Evolutionary conservation across 73 alveolate genomes (phyloP), one percentile per base, ranked within the genome.

Genomic region (Paramecium tetraurelia): DNA sequence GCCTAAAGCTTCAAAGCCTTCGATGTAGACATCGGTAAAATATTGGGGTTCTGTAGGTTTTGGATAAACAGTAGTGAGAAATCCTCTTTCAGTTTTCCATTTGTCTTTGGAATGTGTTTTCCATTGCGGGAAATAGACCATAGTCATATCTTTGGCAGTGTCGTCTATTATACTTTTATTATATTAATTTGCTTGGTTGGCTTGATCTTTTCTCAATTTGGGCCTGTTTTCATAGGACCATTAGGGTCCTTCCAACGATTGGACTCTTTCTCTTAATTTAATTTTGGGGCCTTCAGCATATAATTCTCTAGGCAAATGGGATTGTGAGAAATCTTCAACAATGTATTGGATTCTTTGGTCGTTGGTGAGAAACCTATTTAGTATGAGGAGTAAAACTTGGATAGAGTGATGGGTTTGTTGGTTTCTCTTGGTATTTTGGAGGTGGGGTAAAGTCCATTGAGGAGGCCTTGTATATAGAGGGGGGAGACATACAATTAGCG

Each of bases 121-220:
- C 90, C 90, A 80, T 18, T 5, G 0, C 3, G 90, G 90, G 46
- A 80, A 80, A 80, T 41, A 80, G 33, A 80, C 77, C 76, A 80
- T 80, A 21, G 31, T n/a, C 90, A 80, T 80, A 48, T 80, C 90
- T 80, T 80, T 80, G 16, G 90, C 70, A 16, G 46, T 24, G 9
- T 21, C 50, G 57, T 80, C 90, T 48, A 80, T n/a, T 24, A 80
- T 38, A 72, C 59, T 80, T 80, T 80, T 41, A 80, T 80, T 80
- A 31, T 12, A 24, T 80, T 40, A 21, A 41, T 48, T 46, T 43
- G 33, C 41, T 44, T 31, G 53, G 14, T 41, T 8, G 21, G 76
- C 90, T 35, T 80, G 38, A 80, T 80, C 90, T 48, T 80, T 80
- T 80, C 76, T 80, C 24, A 80, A 48, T 20, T 35, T 40, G 10